Conservation (phyloP, 2,329 filamentous ascomycete species). For the Nothophaeocryptopus gaeumannii region DNA sequence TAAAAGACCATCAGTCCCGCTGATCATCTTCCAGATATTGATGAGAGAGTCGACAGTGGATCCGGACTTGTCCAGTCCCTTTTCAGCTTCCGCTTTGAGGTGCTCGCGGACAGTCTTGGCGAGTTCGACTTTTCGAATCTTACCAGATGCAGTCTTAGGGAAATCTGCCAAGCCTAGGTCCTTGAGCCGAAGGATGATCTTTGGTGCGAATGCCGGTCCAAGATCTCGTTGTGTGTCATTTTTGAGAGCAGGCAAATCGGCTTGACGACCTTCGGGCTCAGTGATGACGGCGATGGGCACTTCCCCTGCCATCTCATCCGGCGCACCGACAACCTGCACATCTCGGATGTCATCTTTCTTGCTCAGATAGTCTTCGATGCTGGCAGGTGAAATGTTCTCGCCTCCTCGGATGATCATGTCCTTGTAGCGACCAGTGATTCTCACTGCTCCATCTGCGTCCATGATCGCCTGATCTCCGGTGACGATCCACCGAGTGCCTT, state of each 20-base stretch:
- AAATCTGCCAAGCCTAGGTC: constrained; percentile 42
- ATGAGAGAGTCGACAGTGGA: constrained; percentile 32
- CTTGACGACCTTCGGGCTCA: constrained; percentile 34
- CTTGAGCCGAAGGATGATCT: constrained; percentile 41
- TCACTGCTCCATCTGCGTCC: constrained; percentile 44
- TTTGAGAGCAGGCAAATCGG: constrained; percentile 34
- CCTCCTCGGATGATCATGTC: constrained; percentile 53
- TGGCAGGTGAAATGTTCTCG: constrained; percentile 59
- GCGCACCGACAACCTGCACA: constrained; percentile 44
- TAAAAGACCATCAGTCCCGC: constrained; percentile 27
- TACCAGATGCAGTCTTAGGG: constrained; percentile 46
- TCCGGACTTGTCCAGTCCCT: constrained; percentile 27
- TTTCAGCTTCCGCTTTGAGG: constrained; percentile 26
- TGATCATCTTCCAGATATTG: constrained; percentile 34
- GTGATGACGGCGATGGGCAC: constrained; percentile 48
- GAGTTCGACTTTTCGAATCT: constrained; percentile 45
- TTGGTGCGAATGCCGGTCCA: constrained; percentile 42
- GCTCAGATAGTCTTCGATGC: constrained; percentile 37
- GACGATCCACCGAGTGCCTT: constrained; percentile 58
- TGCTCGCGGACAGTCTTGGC: constrained; percentile 30
- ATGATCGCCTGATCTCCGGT: constrained; percentile 61
- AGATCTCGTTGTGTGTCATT: constrained; percentile 37
- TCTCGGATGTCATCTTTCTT: constrained; percentile 37
- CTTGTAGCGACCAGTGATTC: constrained; percentile 35
- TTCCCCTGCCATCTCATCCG: constrained; percentile 48